Percentiles rank a stretch among this genome's conserved stretches.
phyloP scores from a whole-genome alignment of 495 filamentous ascomycete species.

The Hypoxylon trugodes region DNA sequence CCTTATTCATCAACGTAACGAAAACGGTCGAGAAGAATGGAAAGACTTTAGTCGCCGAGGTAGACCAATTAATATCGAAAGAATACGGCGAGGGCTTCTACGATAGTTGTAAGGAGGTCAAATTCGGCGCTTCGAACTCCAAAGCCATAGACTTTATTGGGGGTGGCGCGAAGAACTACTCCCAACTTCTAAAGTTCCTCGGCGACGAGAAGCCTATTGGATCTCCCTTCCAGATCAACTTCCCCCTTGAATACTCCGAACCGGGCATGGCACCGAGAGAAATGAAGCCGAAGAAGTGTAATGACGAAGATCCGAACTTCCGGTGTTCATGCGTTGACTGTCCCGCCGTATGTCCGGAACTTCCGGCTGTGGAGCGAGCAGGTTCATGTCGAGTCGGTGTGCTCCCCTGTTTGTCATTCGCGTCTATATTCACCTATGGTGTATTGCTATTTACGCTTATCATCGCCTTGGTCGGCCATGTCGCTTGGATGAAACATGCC shows the following conservation, averaged over 20 bases:
- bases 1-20: constrained; percentile 93
- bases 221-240: constrained; percentile 98
- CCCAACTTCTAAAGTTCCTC: constrained; percentile 85
- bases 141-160: constrained; percentile 95
- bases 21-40: constrained; percentile 69
- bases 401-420: constrained; percentile 90
- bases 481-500: constrained; percentile 75
- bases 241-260: constrained; percentile 70
- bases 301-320: constrained; percentile 83
- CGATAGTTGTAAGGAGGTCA: constrained; percentile 97
- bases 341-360: constrained; percentile 79
- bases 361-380: constrained; percentile 73
- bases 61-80: constrained; percentile 89
- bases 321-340: constrained; percentile 95
- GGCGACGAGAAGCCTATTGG: constrained; percentile 88
- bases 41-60: constrained; percentile 81
- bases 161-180: constrained; percentile 91
- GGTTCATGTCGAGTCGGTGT: constrained; percentile 82
- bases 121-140: constrained; percentile 91
- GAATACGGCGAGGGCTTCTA: constrained; percentile 91
- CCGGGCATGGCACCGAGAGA: constrained; percentile 70
- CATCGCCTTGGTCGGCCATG: constrained; percentile 72
- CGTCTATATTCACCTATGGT: constrained; percentile 85
- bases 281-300: constrained; percentile 81
- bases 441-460: constrained; percentile 72